phyloP scores from a whole-genome alignment of 148 eudicot genomes.

The Rhododendron henanense region DNA sequence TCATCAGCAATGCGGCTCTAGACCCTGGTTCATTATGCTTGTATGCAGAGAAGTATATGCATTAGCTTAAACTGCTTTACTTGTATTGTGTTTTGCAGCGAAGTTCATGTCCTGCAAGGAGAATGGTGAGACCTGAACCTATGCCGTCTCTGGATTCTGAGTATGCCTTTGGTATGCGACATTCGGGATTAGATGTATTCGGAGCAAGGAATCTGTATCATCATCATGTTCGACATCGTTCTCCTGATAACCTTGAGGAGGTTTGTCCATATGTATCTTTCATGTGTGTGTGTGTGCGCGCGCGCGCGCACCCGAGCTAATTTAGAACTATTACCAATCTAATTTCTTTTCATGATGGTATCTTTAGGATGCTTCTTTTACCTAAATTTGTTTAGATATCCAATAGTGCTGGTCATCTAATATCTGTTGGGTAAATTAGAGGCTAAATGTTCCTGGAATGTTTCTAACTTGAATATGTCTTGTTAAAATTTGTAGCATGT shows the following conservation, averaged over 20 bases:
- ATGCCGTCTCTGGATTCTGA: conserved; percentile 49
- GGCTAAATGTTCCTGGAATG: neutral
- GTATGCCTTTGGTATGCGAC: conserved; percentile 35
- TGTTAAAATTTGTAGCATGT: neutral
- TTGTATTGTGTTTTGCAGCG: conserved; percentile 47
- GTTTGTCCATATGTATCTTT: conserved; percentile 28
- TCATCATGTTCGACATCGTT: conserved; percentile 67
- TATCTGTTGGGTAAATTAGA: neutral
- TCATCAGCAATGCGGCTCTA: neutral
- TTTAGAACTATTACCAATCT: neutral
- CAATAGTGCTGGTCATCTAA: neutral
- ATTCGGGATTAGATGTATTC: conserved; percentile 52
- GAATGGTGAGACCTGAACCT: conserved; percentile 59
- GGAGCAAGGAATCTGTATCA: conserved; percentile 53
- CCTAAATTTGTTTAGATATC: neutral
- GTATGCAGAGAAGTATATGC: neutral
- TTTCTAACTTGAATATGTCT: neutral
- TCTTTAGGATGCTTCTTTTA: neutral
- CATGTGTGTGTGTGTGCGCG: neutral
- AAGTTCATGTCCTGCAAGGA: conserved; percentile 39
- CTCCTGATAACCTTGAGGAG: conserved; percentile 81
- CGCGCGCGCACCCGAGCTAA: too few relatives aligned
- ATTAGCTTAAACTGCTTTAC: neutral
- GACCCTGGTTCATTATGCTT: neutral
- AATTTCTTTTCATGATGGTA: neutral